Evolutionary conservation across 305 asterid genomes (phyloP).

Genomic region (Rubia peregrina): DNA sequence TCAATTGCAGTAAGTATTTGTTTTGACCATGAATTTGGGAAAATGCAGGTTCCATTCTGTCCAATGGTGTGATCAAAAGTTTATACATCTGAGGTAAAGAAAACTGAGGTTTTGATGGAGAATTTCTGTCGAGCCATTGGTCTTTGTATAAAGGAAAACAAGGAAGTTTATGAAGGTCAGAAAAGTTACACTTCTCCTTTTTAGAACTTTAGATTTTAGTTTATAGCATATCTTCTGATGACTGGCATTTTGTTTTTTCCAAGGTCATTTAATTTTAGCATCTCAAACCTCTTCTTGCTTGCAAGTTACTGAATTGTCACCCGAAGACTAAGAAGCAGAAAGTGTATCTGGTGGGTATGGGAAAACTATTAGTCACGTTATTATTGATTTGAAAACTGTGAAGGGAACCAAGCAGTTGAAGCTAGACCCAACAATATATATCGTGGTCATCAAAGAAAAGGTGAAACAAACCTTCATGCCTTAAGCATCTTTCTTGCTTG

Average conservation of each 20-base stretch:
- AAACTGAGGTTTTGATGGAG: conserved; percentile 4
- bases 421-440: too few relatives aligned
- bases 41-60: conserved; percentile 79
- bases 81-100: conserved; percentile 94
- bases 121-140: too few relatives aligned
- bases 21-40: neutral
- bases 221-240: neutral
- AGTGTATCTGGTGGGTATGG: conserved; percentile 94
- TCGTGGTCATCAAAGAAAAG: too few relatives aligned
- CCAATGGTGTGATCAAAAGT: conserved; percentile 99
- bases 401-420: conserved; percentile 33
- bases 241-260: conserved; percentile 1
- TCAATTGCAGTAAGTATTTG: neutral
- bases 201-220: neutral
- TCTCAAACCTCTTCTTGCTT: neutral
- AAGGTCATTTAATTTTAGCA: too few relatives aligned
- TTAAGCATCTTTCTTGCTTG: neutral
- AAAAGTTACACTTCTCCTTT: conserved; percentile 23
- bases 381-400: conserved; percentile 87
- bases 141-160: conserved; percentile 52
- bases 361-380: conserved; percentile 80
- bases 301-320: conserved; percentile 90
- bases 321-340: conserved; percentile 64
- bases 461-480: too few relatives aligned
- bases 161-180: conserved; percentile 98